Percentiles rank a stretch among this genome's conserved stretches.
phyloP scores from a whole-genome alignment of 2,329 filamentous ascomycete species.

The Ambrosiella beaveri region DNA sequence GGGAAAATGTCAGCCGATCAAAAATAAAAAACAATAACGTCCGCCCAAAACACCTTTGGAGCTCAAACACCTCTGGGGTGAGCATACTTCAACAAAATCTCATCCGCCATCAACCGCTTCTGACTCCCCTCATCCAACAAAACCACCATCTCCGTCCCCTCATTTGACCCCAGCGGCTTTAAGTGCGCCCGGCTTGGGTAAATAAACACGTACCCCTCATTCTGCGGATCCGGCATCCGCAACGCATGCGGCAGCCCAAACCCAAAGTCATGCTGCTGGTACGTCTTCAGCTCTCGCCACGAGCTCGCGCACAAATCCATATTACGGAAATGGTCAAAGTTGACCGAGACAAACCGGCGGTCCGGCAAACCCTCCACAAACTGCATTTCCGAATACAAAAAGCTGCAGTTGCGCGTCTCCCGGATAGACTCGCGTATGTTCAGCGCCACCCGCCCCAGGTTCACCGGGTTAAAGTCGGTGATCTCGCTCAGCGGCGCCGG shows the following conservation, averaged over 20 bases:
- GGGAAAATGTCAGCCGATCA: not conserved
- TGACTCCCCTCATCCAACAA: constrained; percentile 5
- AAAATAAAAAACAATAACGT: not conserved
- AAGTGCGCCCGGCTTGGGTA: constrained; percentile 5
- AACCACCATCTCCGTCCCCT: constrained; percentile 2
- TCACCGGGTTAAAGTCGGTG: constrained; percentile 1
- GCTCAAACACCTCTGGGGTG: not conserved
- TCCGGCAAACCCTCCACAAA: not conserved
- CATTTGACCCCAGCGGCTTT: constrained; percentile 1
- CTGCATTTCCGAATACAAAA: constrained; percentile 5
- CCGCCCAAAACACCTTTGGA: not conserved
- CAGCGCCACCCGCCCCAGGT: constrained; percentile 1
- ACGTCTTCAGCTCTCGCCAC: constrained; percentile 1
- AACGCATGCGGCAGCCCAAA: constrained; percentile 8
- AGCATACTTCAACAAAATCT: constrained; percentile 1
- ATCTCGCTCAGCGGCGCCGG: not conserved
- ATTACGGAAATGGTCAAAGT: constrained; percentile 1
- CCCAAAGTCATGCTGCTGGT: constrained; percentile 1
- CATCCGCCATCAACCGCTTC: constrained; percentile 3
- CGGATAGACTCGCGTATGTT: constrained; percentile 5
- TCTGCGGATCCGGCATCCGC: not conserved
- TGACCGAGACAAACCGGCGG: not conserved
- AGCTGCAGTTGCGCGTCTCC: constrained; percentile 7
- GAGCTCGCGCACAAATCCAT: not conserved
- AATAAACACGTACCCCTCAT: constrained; percentile 4